Conservation (phyloP, 2,329 filamentous ascomycete genomes). For the Davidsoniella virescens region DNA sequence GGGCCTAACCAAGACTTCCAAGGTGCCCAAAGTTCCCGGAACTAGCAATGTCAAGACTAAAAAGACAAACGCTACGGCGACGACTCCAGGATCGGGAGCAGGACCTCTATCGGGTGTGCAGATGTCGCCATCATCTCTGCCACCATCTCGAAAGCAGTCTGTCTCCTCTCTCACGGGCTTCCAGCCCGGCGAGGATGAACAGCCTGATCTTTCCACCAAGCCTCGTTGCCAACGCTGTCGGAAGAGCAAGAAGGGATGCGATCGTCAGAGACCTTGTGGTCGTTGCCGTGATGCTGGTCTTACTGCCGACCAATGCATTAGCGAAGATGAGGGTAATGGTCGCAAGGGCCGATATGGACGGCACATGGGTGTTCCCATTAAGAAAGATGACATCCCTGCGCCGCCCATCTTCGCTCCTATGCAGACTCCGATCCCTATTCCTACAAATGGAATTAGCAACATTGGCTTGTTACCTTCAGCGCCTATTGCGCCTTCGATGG, state of each 20-base stretch:
- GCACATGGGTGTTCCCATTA: conserved; percentile 52
- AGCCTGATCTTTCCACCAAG: conserved; percentile 86
- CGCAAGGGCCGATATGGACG: conserved; percentile 81
- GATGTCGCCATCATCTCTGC: conserved; percentile 50
- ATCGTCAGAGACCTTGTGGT: conserved; percentile 86
- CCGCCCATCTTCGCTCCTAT: conserved; percentile 19
- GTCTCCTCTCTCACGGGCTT: conserved; percentile 39
- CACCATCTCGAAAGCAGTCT: conserved; percentile 61
- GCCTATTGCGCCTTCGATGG: conserved; percentile 23
- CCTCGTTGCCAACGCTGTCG: conserved; percentile 95
- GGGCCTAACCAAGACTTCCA: conserved; percentile 28
- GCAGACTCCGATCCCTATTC: conserved; percentile 11
- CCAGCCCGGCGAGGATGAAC: conserved; percentile 59
- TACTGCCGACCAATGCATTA: conserved; percentile 82
- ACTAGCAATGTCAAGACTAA: conserved; percentile 23
- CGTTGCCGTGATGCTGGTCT: conserved; percentile 94
- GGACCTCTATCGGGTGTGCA: conserved; percentile 17
- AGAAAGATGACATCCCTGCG: conserved; percentile 34
- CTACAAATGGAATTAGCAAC: conserved; percentile 7
- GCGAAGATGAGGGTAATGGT: conserved; percentile 94
- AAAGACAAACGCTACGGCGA: conserved; percentile 25
- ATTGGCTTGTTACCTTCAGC: conserved; percentile 27
- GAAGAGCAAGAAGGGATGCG: conserved; percentile 99
- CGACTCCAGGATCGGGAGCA: conserved; percentile 20
- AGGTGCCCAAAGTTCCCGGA: conserved; percentile 29